A percentile compares a stretch with the other conserved stretches of the same genome.
Evolutionary conservation across 164 flowering plant species (phyloP).

Genomic region (Dillenia turbinata): DNA sequence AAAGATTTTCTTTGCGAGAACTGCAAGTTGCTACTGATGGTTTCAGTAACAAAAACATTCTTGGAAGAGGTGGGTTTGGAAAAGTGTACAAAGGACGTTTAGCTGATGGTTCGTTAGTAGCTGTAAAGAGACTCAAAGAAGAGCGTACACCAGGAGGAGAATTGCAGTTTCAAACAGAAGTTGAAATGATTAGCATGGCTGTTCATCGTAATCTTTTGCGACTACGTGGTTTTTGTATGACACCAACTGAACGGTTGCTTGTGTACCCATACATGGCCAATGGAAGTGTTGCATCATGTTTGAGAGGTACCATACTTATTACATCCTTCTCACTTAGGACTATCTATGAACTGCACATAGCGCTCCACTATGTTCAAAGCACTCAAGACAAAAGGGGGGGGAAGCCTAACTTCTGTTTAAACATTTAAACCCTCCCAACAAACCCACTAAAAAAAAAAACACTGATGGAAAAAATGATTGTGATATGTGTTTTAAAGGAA

Average conservation of each 20-base stretch:
- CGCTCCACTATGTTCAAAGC: background rate
- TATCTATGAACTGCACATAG: background rate
- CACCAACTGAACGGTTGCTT: constrained; percentile 60
- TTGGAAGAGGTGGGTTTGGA: constrained; percentile 71
- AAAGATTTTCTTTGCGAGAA: constrained; percentile 63
- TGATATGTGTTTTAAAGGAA: too few relatives aligned
- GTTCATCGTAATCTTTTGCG: constrained; percentile 65
- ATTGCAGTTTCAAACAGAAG: constrained; percentile 14
- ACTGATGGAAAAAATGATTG: too few relatives aligned
- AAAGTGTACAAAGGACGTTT: constrained; percentile 62
- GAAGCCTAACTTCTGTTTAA: too few relatives aligned
- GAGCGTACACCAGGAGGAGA: constrained; percentile 66
- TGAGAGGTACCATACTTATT: constrained; percentile 34
- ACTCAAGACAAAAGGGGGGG: too few relatives aligned
- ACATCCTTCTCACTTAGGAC: too few relatives aligned
- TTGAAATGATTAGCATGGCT: constrained; percentile 72
- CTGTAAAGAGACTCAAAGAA: constrained; percentile 61
- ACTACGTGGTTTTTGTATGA: constrained; percentile 65
- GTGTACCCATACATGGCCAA: constrained; percentile 66
- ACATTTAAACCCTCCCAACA: too few relatives aligned
- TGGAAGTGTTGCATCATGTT: constrained; percentile 67
- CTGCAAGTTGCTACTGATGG: constrained; percentile 62
- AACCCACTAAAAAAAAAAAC: too few relatives aligned
- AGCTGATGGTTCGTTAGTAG: constrained; percentile 60
- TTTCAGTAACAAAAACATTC: constrained; percentile 51